Conservation (phyloP, 495 filamentous ascomycete species). For the Rhypophila decipiens region DNA sequence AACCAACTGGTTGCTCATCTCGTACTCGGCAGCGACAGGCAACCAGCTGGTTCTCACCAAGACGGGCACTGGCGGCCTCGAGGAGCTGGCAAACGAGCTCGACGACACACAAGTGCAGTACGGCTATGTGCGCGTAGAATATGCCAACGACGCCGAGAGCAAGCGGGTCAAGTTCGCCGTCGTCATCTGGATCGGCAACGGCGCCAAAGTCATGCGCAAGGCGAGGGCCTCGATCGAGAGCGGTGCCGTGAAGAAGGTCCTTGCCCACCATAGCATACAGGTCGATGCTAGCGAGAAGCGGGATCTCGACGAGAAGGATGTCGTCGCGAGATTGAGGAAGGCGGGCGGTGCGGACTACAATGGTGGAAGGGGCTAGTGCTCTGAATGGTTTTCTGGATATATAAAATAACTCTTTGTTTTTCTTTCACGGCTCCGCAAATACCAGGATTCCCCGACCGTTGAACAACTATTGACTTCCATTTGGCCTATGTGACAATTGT, state of each 20-base stretch:
- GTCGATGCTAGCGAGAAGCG: slow-evolving; percentile 44
- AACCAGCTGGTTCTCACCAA: slow-evolving; percentile 40
- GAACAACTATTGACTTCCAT: too few species aligned
- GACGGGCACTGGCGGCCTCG: slow-evolving; percentile 46
- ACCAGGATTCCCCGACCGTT: too few species aligned
- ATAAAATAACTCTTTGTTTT: too few species aligned
- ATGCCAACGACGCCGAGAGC: slow-evolving; percentile 53
- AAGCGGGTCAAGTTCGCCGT: slow-evolving; percentile 54
- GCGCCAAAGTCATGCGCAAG: slow-evolving; percentile 54
- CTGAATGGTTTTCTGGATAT: too few species aligned
- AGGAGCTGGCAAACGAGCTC: slow-evolving; percentile 39
- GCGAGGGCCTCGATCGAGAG: slow-evolving; percentile 52
- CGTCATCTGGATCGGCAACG: slow-evolving; percentile 51
- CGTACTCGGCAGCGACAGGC: slow-evolving; percentile 40
- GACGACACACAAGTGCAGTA: slow-evolving; percentile 47
- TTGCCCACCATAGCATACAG: slow-evolving; percentile 48
- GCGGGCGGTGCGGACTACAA: slow-evolving; percentile 57
- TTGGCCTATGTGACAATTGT: too few species aligned
- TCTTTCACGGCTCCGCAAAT: too few species aligned
- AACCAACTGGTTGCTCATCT: slow-evolving; percentile 53
- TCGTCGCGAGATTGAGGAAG: slow-evolving; percentile 44
- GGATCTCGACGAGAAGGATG: slow-evolving; percentile 49
- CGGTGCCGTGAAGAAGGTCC: slow-evolving; percentile 48
- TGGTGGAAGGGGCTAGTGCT: slow-evolving; percentile 47
- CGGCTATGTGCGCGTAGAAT: slow-evolving; percentile 52